Base-by-base conservation (phyloP, 441 rosid species). In the Gossypium davidsonii region DNA sequence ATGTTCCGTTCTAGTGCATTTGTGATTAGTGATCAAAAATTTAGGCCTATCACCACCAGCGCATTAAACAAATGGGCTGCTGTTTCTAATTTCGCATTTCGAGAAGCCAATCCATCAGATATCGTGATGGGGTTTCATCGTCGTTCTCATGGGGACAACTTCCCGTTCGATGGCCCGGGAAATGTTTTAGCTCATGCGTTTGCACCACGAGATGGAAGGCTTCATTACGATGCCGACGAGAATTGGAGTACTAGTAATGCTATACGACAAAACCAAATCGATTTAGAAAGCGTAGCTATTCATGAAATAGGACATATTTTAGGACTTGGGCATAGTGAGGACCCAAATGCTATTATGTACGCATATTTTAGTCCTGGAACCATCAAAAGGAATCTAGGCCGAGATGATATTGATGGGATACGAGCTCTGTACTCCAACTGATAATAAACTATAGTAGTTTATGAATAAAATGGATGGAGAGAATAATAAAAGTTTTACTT, bases 141-240 rank as follows among this genome's bases (percentile, higher is more conserved):
- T 0, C 8, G 71, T 4, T 49, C 12, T 3, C 84, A 83, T 34
- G 79, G 84, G 28, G 84, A 81, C 3, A 23, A n/a, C 0, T 0
- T 0, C 0, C 75, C 76, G 0, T 81, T 83, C 3, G 77, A 81
- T 17, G 79, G 83, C 14, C 72, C 31, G 3, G 23, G 67, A 0
- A 49, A 72, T 0, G 21, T 21, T 42, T 4, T 74, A 39, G 86
- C 84, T 46, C 84, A 80, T 34, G 74, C 81, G 0, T 20, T 42
- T 17, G 52, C 77, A 1, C 87, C 83, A 1, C 49, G 37, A 4
- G 1, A 0, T 0, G 83, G 83, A 1, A 7, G 2, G 11, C 18
- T 72, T n/a, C 82, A 79, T 37, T 84, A 64, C 2, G 83, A 84
- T 31, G 80, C 60, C 1, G 83, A 79, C 1, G 81, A 83, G 48